Percentiles rank a stretch among this genome's conserved stretches.
Evolutionary conservation across 2,329 filamentous ascomycete species (phyloP).

Genomic region (Colletotrichum neosansevieriae): DNA sequence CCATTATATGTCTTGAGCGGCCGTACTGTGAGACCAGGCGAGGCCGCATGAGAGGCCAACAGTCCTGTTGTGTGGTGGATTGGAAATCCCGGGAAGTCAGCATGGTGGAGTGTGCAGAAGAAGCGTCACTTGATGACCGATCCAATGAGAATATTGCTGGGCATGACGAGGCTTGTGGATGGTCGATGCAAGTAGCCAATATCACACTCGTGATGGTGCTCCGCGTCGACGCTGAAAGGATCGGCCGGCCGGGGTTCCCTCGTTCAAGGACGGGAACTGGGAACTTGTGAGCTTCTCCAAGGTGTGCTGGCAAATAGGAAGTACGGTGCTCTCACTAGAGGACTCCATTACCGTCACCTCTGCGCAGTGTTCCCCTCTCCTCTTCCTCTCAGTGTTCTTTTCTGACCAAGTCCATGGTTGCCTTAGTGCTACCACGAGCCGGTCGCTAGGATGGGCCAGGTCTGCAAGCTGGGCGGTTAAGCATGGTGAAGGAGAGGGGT

Average conservation of each 20-base stretch:
- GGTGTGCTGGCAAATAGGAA: slow-evolving; percentile 35
- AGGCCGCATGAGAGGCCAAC: slow-evolving; percentile 31
- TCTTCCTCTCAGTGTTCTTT: slow-evolving; percentile 1
- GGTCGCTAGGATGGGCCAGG: slow-evolving; percentile 37
- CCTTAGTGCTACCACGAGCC: slow-evolving; percentile 34
- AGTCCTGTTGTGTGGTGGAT: slow-evolving; percentile 20
- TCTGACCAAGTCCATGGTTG: slow-evolving; percentile 24
- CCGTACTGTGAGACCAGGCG: slow-evolving; percentile 30
- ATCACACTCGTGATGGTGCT: slow-evolving; percentile 40
- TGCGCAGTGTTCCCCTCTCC: slow-evolving; percentile 26
- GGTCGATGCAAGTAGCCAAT: slow-evolving; percentile 39
- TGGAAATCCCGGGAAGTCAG: slow-evolving; percentile 29
- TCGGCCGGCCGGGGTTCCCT: slow-evolving; percentile 34
- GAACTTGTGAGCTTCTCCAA: slow-evolving; percentile 15
- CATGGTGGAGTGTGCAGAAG: slow-evolving; percentile 30
- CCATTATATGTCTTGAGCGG: slow-evolving; percentile 44
- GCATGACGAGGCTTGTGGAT: slow-evolving; percentile 35
- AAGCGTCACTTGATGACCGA: slow-evolving; percentile 33
- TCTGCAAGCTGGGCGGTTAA: slow-evolving; percentile 40
- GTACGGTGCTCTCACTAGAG: slow-evolving; percentile 2
- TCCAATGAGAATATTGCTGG: slow-evolving; percentile 36
- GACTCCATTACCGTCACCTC: slow-evolving; percentile 22
- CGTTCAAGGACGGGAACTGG: slow-evolving; percentile 21
- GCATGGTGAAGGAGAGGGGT: slow-evolving; percentile 39
- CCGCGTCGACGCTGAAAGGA: slow-evolving; percentile 27